Evolutionary conservation across 805 yeast species (phyloP), one percentile per base, ranked within the genome.

Genomic region (Ogataea siamensis): DNA sequence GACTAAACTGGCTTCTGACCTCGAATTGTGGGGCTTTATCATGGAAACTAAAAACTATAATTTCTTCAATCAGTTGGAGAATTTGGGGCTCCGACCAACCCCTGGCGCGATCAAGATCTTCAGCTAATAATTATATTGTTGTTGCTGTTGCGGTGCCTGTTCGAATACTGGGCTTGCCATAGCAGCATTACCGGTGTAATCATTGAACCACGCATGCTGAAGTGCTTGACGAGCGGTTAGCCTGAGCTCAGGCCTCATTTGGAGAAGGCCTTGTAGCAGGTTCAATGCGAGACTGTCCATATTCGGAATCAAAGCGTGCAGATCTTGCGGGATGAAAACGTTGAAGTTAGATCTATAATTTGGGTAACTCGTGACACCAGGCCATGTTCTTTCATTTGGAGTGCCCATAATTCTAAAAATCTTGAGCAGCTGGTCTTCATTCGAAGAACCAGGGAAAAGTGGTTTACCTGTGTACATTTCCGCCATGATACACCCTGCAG

Each of bases 381-480:
- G 97, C 99, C 99, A 93, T 18, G 95, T 82, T 45, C 83, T 71
- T 62, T 93, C 99, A 55, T 83, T 87, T 27, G 99, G 99, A 2
- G 99, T 93, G 15, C 99, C 99, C 84, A 93, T 80, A 17, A 89
- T 70, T 58, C 94, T 78, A 68, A 93, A 93, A 36, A 93, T 93
- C 58, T 87, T 86, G 62, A 83, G 76, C 52, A 93, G 73, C 63
- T 93, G 98, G 64, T 93, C 99, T 39, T 93, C 97, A 62, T 91
- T 94, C 27, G 95, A 87, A 9, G 91, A 80, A 21, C 99, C 99
- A 14, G 98, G 96, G 63, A 93, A 93, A 35, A 93, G 68, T 1
- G 99, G 98, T 55, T 91, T 83, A 21, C 99, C 96, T n/a, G 96
- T 86, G 57, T 93, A 83, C 98, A 93, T 91, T 58, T 93, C 99